phyloP scores from a whole-genome alignment of 1,139 yeast genomes.

The Yamadazyma kanchanaburiensis region DNA sequence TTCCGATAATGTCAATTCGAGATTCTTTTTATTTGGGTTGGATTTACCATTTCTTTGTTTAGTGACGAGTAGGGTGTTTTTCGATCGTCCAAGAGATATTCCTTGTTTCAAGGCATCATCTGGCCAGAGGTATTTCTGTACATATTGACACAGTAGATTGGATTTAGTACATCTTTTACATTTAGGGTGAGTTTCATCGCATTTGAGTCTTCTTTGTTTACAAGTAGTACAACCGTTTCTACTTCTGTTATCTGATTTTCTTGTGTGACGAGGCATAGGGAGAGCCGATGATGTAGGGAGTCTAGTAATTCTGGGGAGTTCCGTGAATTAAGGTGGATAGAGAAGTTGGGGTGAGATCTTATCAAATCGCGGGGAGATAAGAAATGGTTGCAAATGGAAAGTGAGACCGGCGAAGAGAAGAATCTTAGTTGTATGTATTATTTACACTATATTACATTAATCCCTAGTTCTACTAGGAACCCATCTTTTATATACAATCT shows the following conservation, averaged over 20 bases:
- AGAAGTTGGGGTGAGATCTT: too few relatives aligned
- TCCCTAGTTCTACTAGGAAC: slow-evolving; percentile 80
- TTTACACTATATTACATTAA: slow-evolving; percentile 20
- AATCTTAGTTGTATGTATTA: background rate
- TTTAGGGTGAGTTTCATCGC: slow-evolving; percentile 27
- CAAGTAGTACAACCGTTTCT: slow-evolving; percentile 25
- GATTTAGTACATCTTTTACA: slow-evolving; percentile 22
- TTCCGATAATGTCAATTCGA: slow-evolving; percentile 12
- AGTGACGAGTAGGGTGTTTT: slow-evolving; percentile 12
- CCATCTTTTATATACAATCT: slow-evolving; percentile 76
- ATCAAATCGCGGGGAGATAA: background rate
- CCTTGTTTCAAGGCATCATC: slow-evolving; percentile 31
- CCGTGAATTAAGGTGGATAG: too few relatives aligned
- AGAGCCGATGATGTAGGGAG: too few relatives aligned
- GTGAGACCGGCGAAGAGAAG: background rate
- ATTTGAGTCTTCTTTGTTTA: slow-evolving; percentile 23
- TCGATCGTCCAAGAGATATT: slow-evolving; percentile 33
- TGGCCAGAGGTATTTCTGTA: slow-evolving; percentile 23
- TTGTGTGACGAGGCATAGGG: too few relatives aligned
- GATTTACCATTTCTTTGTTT: slow-evolving; percentile 8
- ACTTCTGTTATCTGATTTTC: slow-evolving; percentile 14
- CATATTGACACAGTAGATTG: slow-evolving; percentile 17
- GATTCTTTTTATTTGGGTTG: background rate
- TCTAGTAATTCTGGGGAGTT: too few relatives aligned
- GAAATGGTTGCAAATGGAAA: background rate